phyloP scores from a whole-genome alignment of 768 basidiomycete genomes.

The Auriscalpium orientale region DNA sequence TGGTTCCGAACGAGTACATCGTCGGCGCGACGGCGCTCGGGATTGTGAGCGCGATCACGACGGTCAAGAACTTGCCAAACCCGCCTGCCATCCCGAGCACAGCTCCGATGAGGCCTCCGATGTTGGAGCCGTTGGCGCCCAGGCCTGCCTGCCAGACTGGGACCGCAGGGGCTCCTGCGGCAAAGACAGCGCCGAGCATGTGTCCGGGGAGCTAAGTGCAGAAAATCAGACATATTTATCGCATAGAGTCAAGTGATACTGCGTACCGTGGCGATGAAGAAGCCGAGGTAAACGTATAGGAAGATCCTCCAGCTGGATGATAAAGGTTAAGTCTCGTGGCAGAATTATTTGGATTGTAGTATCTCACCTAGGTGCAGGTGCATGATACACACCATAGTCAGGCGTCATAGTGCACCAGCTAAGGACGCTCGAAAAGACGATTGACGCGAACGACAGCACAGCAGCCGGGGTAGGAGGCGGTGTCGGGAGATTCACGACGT shows the following conservation, averaged over 20 bases:
- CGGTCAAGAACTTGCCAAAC: constrained; percentile 41
- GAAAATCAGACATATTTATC: background rate
- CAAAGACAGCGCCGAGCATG: constrained; percentile 39
- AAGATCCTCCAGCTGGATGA: constrained; percentile 30
- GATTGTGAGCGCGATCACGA: constrained; percentile 45
- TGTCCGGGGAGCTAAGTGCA: constrained; percentile 30
- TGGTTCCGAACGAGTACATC: constrained; percentile 48
- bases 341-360: background rate
- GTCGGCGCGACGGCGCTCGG: constrained; percentile 51
- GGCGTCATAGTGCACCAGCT: constrained; percentile 37
- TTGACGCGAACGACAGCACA: constrained; percentile 38
- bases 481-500: constrained; percentile 20
- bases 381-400: constrained; percentile 44
- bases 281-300: constrained; percentile 39
- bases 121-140: constrained; percentile 25
- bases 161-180: constrained; percentile 31
- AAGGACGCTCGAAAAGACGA: constrained; percentile 36
- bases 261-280: constrained; percentile 34
- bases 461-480: constrained; percentile 25
- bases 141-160: constrained; percentile 35
- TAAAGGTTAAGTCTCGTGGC: background rate
- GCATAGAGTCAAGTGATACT: background rate
- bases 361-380: constrained; percentile 22
- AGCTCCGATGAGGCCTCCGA: constrained; percentile 36
- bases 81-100: constrained; percentile 32